Percentiles rank a stretch among this genome's conserved stretches.
Evolutionary conservation across 2,329 filamentous ascomycete species (phyloP).

Genomic region (Beauveria sp.): DNA sequence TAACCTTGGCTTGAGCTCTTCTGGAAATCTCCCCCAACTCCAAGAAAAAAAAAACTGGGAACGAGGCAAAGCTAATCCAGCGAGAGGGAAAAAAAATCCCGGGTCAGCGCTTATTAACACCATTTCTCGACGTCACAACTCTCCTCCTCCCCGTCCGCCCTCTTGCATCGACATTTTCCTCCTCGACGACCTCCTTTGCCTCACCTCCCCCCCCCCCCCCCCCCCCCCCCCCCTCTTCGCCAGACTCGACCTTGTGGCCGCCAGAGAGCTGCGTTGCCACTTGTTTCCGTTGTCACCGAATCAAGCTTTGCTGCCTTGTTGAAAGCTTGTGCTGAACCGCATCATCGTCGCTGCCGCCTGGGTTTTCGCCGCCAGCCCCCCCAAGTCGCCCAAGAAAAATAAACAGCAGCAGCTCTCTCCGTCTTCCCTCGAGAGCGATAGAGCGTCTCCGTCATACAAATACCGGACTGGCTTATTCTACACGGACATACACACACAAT

Average conservation of each 20-base stretch:
- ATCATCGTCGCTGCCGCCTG: constrained; percentile 3
- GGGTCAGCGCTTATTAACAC: background rate
- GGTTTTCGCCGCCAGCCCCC: background rate
- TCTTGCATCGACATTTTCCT: background rate
- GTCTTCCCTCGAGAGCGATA: background rate
- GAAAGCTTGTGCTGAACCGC: background rate
- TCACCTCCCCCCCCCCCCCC: background rate
- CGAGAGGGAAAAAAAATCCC: background rate
- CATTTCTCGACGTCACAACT: constrained; percentile 3
- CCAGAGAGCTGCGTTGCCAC: background rate
- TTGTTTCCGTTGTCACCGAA: background rate
- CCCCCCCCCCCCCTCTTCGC: too few species aligned
- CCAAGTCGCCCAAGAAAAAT: background rate
- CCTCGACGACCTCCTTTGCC: background rate
- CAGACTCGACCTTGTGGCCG: background rate
- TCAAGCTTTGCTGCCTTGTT: background rate
- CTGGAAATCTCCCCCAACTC: background rate
- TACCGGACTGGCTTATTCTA: background rate
- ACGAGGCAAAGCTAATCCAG: background rate
- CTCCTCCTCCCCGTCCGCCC: background rate
- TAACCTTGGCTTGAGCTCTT: background rate
- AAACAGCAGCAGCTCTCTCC: background rate
- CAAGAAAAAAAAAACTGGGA: background rate
- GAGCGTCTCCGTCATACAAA: background rate
- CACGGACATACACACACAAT: background rate